These are phyloP conservation scores for Lodderomyces beijingensis DNA, from an alignment of 1,139 yeast genomes.

Conservation along the genomic window DNA sequence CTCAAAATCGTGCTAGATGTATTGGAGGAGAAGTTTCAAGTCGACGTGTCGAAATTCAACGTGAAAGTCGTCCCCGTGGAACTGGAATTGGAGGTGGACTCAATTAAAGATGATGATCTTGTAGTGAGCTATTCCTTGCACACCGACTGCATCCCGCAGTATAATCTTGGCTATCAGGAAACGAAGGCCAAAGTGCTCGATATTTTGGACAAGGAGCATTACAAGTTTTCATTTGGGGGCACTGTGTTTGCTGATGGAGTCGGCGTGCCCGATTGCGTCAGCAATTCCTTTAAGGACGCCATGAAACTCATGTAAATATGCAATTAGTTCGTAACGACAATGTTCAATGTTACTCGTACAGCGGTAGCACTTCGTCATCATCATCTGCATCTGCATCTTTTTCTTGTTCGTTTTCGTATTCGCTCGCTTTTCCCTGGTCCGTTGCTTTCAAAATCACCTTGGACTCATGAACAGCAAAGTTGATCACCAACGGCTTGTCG, in stretches of 20 bases:
- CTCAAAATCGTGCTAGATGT: conserved; percentile 43
- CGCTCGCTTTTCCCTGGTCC: conserved; percentile 4
- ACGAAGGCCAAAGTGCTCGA: conserved; percentile 33
- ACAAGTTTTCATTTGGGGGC: conserved; percentile 63
- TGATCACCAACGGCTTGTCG: conserved; percentile 51
- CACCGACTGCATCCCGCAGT: conserved; percentile 76
- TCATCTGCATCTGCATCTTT: conserved; percentile 6
- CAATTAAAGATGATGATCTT: conserved; percentile 27
- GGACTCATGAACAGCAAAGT: conserved; percentile 41
- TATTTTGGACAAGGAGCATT: conserved; percentile 24
- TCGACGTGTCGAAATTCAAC: conserved; percentile 34
- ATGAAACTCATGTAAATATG: conserved; percentile 12
- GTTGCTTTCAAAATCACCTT: conserved; percentile 16
- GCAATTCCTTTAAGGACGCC: conserved; percentile 60
- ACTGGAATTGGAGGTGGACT: conserved; percentile 19
- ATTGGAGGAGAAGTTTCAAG: conserved; percentile 46
- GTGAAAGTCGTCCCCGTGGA: conserved; percentile 24
- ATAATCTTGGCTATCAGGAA: conserved; percentile 64
- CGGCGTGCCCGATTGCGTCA: conserved; percentile 86
- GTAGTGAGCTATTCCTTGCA: conserved; percentile 31
- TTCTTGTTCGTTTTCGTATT: conserved; percentile 2
- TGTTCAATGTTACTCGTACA: conserved; percentile 11
- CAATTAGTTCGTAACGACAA: neutral
- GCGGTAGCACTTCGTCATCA: conserved; percentile 10
- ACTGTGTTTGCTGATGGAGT: conserved; percentile 79